Percentiles rank a stretch among this genome's conserved stretches.
Evolutionary conservation across 257 asterid species (phyloP).

Genomic region (Galeopsis tetrahit): DNA sequence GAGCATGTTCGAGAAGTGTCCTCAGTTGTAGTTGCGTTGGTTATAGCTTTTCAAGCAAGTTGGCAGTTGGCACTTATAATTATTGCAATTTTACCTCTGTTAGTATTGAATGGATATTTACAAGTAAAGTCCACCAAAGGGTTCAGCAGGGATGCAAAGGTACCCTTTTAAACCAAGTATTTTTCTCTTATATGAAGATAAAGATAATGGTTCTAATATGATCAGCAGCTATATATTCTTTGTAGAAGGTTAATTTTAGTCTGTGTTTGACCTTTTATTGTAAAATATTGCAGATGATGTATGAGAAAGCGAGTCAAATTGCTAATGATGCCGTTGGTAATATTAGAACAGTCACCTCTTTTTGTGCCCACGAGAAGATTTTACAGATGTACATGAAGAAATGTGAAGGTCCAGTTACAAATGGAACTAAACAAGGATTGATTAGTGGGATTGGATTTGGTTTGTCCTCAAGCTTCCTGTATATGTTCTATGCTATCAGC

Average conservation of each 20-base stretch:
- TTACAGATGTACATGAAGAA: slow-evolving; percentile 51
- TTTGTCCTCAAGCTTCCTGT: slow-evolving; percentile 42
- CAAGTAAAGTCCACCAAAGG: slow-evolving; percentile 41
- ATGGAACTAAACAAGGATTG: slow-evolving; percentile 54
- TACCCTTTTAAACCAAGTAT: slow-evolving; percentile 4
- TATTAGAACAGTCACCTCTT: slow-evolving; percentile 69
- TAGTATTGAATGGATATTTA: slow-evolving; percentile 36
- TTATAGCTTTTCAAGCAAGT: slow-evolving; percentile 56
- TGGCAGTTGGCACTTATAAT: slow-evolving; percentile 57
- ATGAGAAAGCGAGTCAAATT: slow-evolving; percentile 71
- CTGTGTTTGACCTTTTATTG: not conserved
- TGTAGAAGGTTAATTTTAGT: too few relatives aligned
- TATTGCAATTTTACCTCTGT: slow-evolving; percentile 39
- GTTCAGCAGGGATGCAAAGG: slow-evolving; percentile 46
- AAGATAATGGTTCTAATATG: not conserved
- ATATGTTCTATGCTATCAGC: slow-evolving; percentile 56
- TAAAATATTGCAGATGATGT: slow-evolving; percentile 45
- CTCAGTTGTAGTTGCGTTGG: slow-evolving; percentile 42
- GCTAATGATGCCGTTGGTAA: slow-evolving; percentile 70
- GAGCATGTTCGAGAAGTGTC: slow-evolving; percentile 40
- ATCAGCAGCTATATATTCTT: not conserved
- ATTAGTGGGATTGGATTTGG: slow-evolving; percentile 66
- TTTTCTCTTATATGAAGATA: not conserved
- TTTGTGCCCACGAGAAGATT: slow-evolving; percentile 67
- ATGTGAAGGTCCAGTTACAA: slow-evolving; percentile 57